Evolutionary conservation across 495 filamentous ascomycete species (phyloP).

Genomic region (Bryoglossum gracile): DNA sequence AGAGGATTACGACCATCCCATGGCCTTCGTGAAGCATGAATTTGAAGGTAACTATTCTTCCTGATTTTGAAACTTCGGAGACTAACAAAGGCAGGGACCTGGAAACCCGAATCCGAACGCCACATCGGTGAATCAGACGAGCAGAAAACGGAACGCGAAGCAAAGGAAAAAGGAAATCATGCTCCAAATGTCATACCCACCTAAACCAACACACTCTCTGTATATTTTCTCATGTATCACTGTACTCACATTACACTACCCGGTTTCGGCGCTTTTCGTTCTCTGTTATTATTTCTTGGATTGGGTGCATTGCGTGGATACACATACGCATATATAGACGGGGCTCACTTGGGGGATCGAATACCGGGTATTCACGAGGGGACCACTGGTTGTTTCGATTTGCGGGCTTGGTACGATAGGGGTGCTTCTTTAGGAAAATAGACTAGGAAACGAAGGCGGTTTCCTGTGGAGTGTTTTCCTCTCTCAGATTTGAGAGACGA

Average conservation of each 20-base stretch:
- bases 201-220: neutral
- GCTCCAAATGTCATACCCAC: neutral
- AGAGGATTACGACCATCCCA: slow-evolving; percentile 82
- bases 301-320: too few species aligned
- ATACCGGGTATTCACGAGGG: too few species aligned
- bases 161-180: neutral
- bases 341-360: too few species aligned
- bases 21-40: slow-evolving; percentile 96
- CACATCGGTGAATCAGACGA: slow-evolving; percentile 43
- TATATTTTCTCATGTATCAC: slow-evolving; percentile 4
- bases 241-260: too few species aligned
- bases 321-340: too few species aligned
- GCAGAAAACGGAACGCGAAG: neutral
- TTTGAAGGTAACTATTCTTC: slow-evolving; percentile 66
- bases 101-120: slow-evolving; percentile 67
- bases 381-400: too few species aligned
- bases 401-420: too few species aligned
- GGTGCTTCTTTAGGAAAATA: too few species aligned
- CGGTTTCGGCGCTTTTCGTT: slow-evolving; percentile 1
- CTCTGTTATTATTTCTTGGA: too few species aligned
- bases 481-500: too few species aligned
- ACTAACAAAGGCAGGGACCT: slow-evolving; percentile 49
- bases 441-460: slow-evolving; percentile 10
- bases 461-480: neutral
- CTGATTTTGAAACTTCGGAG: neutral